Evolutionary conservation across 331 rosid species (phyloP).

Genomic region (Acacia concinna): DNA sequence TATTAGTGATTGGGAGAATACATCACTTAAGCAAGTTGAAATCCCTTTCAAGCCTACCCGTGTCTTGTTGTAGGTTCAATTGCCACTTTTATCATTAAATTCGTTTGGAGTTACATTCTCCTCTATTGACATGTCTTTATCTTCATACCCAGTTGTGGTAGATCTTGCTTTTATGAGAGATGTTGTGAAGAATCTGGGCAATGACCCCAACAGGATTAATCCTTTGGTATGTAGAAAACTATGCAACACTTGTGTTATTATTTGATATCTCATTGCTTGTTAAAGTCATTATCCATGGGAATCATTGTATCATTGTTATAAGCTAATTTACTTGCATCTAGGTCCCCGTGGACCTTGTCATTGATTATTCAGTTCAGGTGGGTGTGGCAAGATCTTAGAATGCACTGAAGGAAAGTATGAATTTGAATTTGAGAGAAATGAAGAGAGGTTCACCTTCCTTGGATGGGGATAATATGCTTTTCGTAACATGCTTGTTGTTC

Average conservation of each 20-base stretch:
- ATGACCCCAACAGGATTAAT: neutral
- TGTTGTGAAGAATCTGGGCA: neutral
- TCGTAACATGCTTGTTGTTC: neutral
- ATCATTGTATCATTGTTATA: neutral
- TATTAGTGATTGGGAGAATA: conserved; percentile 84
- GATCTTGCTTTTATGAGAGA: neutral
- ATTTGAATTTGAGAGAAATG: neutral
- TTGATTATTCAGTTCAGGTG: neutral
- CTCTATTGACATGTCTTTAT: neutral
- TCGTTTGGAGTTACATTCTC: neutral
- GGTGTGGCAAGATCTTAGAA: neutral
- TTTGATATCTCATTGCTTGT: neutral
- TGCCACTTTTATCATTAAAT: neutral
- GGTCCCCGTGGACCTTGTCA: neutral
- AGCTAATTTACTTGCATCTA: neutral
- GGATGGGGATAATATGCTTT: neutral
- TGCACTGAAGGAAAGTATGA: neutral
- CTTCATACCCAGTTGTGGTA: neutral
- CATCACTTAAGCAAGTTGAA: conserved; percentile 77
- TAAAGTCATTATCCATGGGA: neutral
- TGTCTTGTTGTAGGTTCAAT: conserved; percentile 82
- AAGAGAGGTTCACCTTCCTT: neutral
- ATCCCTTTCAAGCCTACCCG: conserved; percentile 98
- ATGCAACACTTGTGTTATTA: neutral
- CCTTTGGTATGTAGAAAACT: neutral